Evolutionary conservation across 805 yeast genomes (phyloP), one percentile per base, ranked within the genome.

Genomic region (Starmerella vitae): DNA sequence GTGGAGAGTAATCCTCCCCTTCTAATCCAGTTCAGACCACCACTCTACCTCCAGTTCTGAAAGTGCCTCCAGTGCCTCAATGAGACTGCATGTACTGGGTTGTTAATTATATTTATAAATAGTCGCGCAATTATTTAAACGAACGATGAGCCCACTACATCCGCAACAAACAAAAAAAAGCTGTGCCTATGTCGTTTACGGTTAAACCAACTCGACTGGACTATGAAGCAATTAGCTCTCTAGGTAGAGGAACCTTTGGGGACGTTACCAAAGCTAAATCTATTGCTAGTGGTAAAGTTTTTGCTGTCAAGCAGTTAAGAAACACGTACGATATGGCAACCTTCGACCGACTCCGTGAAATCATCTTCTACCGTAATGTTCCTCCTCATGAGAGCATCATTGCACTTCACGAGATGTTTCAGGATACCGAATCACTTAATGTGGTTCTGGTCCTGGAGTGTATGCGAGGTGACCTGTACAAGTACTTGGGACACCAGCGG

Each of bases 371-470:
- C 35, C 43, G 46, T 21, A 60, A 78, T 0, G 70, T 85, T 18
- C 76, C 82, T 1, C 67, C 81, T 1, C 93, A 84, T 59, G 70
- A 70, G 18, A 72, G 75, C 48, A 61, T 88, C 39, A 76, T 86
- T 15, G 81, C 76, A 49, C 68, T 84, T 4, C 74, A 72, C 58
- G 95, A 85, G 51, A 66, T 84, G 54, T 83, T 86, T 52, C 67
- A 82, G 41, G 95, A 88, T 60, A 63, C 69, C 37, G 45, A 51
- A 18, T 61, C 70, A 31, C 70, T 64, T 46, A 71, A 72, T 49
- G 64, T 84, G 39, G 84, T 83, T 53, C 82, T 86, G 28, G 79
- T 78, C 10, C 83, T 88, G 93, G 97, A 88, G 57, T 69, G 78
- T 20, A 72, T 86, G 84, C 80, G 78, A 47, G 84, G 77, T 58